Percentiles rank a stretch among this genome's conserved stretches.
Conservation (phyloP, 1,284 basidiomycete genomes). For the Hypsizygus ulmarius region DNA sequence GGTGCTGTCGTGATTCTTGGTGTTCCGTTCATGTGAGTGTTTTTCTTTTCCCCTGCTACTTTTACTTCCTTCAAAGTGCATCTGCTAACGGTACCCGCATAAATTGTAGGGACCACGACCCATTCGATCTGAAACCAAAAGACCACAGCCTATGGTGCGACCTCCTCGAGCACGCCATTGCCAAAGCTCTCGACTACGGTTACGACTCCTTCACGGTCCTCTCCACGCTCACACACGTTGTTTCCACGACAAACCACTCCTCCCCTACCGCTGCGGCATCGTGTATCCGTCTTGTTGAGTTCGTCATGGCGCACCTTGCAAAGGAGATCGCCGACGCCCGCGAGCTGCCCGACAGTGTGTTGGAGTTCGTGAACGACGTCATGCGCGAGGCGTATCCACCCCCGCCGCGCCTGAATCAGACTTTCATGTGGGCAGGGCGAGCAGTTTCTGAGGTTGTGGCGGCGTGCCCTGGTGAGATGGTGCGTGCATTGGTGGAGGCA, state of each 20-base stretch:
- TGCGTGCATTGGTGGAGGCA: slow-evolving; percentile 43
- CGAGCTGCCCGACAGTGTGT: slow-evolving; percentile 43
- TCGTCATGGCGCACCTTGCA: slow-evolving; percentile 10
- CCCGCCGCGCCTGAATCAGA: slow-evolving; percentile 47
- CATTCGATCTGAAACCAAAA: slow-evolving; percentile 54
- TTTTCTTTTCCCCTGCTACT: slow-evolving; percentile 12
- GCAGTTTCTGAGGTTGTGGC: slow-evolving; percentile 53
- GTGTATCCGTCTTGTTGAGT: slow-evolving; percentile 17
- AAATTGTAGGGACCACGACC: slow-evolving; percentile 38
- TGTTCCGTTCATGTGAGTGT: slow-evolving; percentile 59
- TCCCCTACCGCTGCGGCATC: slow-evolving; percentile 1
- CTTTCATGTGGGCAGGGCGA: slow-evolving; percentile 59
- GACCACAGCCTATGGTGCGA: slow-evolving; percentile 59
- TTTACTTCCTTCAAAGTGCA: slow-evolving; percentile 7
- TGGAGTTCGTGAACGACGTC: slow-evolving; percentile 58
- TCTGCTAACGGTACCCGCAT: slow-evolving; percentile 10
- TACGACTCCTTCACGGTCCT: slow-evolving; percentile 50
- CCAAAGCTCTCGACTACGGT: slow-evolving; percentile 58
- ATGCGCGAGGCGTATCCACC: slow-evolving; percentile 66
- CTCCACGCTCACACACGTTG: slow-evolving; percentile 44
- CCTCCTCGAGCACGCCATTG: slow-evolving; percentile 48
- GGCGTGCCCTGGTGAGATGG: slow-evolving; percentile 47
- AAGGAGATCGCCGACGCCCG: slow-evolving; percentile 11
- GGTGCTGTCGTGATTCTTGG: slow-evolving; percentile 52
- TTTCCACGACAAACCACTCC: slow-evolving; percentile 5